Conservation (phyloP, 495 filamentous ascomycete species). For the Penicillium steckii region DNA sequence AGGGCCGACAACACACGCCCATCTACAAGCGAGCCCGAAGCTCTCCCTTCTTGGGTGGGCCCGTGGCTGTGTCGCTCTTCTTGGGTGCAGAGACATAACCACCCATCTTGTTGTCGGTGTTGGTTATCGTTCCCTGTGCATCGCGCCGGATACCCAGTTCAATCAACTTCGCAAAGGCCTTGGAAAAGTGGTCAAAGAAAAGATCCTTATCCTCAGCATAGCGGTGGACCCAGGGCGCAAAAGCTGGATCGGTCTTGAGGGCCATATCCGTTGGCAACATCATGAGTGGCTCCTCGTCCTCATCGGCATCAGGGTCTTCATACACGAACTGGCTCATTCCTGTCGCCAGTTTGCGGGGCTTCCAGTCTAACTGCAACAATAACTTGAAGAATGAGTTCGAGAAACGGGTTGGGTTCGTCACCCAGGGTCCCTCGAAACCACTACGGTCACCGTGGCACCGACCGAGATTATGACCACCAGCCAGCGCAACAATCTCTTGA, state of each 20-base stretch:
- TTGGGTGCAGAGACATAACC: constrained; percentile 59
- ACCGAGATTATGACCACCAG: constrained; percentile 61
- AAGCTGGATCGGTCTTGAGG: constrained; percentile 35
- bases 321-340: constrained; percentile 59
- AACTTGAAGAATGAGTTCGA: constrained; percentile 62
- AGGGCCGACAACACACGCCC: background rate
- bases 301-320: constrained; percentile 55
- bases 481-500: constrained; percentile 60
- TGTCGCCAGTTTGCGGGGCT: constrained; percentile 48
- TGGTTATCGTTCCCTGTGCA: constrained; percentile 45
- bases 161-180: constrained; percentile 60
- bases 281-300: constrained; percentile 53
- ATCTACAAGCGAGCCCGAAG: constrained; percentile 31
- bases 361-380: constrained; percentile 55
- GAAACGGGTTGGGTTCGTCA: constrained; percentile 63
- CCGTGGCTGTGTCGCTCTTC: constrained; percentile 51
- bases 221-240: constrained; percentile 52
- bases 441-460: constrained; percentile 60
- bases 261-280: constrained; percentile 51
- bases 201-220: constrained; percentile 61
- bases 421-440: constrained; percentile 62
- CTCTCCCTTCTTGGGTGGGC: constrained; percentile 31
- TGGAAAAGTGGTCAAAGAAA: constrained; percentile 61
- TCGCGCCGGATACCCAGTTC: constrained; percentile 60
- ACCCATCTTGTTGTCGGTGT: constrained; percentile 52